These are phyloP conservation scores for Daldinia sp. DNA, from an alignment of 2,329 filamentous ascomycete genomes.

Conservation along the genomic window DNA sequence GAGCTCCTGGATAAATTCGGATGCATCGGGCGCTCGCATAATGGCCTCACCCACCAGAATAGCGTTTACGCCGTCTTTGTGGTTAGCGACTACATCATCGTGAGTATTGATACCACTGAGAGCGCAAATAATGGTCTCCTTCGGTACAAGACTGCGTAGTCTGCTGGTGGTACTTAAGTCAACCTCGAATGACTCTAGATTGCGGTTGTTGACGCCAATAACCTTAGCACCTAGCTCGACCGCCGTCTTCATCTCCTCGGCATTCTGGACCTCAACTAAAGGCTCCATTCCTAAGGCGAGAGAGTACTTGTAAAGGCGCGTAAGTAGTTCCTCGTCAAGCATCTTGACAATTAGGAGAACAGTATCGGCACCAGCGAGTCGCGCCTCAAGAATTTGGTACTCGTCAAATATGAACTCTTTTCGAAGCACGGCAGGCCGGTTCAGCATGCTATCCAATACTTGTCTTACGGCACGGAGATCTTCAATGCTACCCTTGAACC, in stretches of 20 bases:
- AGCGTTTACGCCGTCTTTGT: conserved; percentile 89
- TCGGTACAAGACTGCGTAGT: conserved; percentile 86
- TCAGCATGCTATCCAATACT: conserved; percentile 89
- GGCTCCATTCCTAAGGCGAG: conserved; percentile 95
- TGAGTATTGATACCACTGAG: conserved; percentile 93
- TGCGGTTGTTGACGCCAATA: conserved; percentile 97
- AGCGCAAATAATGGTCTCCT: conserved; percentile 89
- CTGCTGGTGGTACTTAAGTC: conserved; percentile 93
- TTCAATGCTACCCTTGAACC: conserved; percentile 99
- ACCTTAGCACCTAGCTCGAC: conserved; percentile 88
- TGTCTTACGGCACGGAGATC: conserved; percentile 89
- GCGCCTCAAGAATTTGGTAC: conserved; percentile 96
- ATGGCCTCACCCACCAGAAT: conserved; percentile 95
- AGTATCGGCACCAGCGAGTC: conserved; percentile 92
- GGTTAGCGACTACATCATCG: conserved; percentile 88
- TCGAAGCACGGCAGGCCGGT: conserved; percentile 88
- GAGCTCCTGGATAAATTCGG: conserved; percentile 84
- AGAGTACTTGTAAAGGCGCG: conserved; percentile 88
- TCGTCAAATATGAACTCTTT: conserved; percentile 99
- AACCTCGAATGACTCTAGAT: conserved; percentile 95
- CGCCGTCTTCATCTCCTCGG: conserved; percentile 90
- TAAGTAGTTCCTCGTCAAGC: conserved; percentile 81
- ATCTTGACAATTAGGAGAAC: conserved; percentile 98
- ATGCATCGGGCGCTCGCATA: conserved; percentile 89
- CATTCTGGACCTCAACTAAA: conserved; percentile 94